Base-by-base conservation (phyloP, 768 basidiomycete genomes). In the Filobasidium floriforme region DNA sequence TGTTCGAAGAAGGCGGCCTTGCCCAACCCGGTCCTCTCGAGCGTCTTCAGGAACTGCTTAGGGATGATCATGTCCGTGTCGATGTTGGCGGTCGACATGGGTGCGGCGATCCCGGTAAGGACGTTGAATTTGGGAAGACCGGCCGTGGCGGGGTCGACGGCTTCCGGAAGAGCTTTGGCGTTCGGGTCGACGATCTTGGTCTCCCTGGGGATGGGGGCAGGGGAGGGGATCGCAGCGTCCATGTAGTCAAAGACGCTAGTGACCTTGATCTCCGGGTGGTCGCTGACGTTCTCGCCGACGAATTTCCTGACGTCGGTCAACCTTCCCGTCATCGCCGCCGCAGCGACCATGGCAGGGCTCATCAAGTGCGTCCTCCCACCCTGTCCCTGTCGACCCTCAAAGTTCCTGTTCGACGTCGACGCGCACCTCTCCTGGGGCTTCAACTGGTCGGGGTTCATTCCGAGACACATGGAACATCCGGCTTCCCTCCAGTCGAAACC, bases 401-500 rank as follows among this genome's bases (percentile, higher is more conserved):
- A 92, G 80, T 94, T 93, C 66, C 91, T 85, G 80, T 93, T 92
- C 72, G 89, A 90, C 43, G 91, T 93, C 71, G 89, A 90, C 11
- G 91, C 91, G 73, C 91, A 93, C 52, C 91, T 87, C 73, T 83
- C 81, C 63, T 88, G 87, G 1, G 90, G 89, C 19, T 84, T 82
- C 60, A 94, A 81, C 74, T 92, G 89, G 79, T 94, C 91, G 14
- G 90, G 89, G 79, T 94, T 94, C 91, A 94, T 94, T 49, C 90
- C 91, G 71, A 94, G 79, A 80, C 91, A 94, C 91, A 94, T 94
- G 18, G 91, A 94, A 76, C 91, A 94, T 41, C 91, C 91, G 40
- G 91, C 91, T 79, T 94, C 91, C 61, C 91, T 85, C 91, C 91
- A 93, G 74, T 94, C 91, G 74, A 92, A 94, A 40, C 91, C 91